A percentile compares a stretch with the other conserved stretches of the same genome.
Conservation (phyloP, 83 land plant species). For the Picea abies region DNA sequence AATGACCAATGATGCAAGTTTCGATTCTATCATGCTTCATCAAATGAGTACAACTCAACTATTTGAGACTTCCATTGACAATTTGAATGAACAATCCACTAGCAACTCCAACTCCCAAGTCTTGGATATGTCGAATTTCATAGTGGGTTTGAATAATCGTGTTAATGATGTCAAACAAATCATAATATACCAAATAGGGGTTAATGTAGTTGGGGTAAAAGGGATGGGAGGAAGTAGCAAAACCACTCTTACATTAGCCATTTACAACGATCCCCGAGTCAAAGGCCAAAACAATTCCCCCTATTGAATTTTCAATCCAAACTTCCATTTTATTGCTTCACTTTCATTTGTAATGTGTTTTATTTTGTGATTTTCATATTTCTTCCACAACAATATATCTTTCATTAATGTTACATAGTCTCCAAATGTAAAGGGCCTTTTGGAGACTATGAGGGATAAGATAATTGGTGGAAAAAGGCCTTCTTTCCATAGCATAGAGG, state of each 20-base stretch:
- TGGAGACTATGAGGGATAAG: constrained; percentile 7
- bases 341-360: background rate
- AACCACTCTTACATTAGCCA: too few relatives aligned
- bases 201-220: background rate
- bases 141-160: background rate
- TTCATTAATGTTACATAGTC: background rate
- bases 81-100: background rate
- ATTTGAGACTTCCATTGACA: background rate
- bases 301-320: too few relatives aligned
- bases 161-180: background rate
- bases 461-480: constrained; percentile 7
- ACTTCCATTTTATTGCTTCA: too few relatives aligned
- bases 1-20: background rate
- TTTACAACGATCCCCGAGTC: too few relatives aligned
- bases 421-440: constrained; percentile 9
- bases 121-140: background rate
- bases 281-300: too few relatives aligned
- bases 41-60: background rate
- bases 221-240: constrained; percentile 8
- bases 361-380: background rate
- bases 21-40: background rate
- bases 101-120: background rate
- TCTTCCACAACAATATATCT: background rate
- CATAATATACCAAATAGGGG: background rate
- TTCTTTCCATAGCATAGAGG: constrained; percentile 9